Evolutionary conservation across 2,329 filamentous ascomycete genomes (phyloP).

Genomic region (Ampelomyces quisqualis): DNA sequence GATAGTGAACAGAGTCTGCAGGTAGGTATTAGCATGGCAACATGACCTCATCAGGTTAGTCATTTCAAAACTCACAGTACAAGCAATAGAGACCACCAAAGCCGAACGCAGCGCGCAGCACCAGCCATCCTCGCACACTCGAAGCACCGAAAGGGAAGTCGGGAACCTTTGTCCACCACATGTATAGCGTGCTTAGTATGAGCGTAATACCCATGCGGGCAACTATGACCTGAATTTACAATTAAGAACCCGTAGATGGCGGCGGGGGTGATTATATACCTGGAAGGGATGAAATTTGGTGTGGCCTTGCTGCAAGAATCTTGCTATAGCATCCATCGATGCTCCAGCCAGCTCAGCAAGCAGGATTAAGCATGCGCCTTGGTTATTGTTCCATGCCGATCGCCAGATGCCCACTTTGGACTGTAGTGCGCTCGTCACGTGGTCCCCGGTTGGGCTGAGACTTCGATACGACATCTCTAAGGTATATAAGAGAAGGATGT

Average conservation of each 20-base stretch:
- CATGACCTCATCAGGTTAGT: background rate
- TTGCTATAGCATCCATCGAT: constrained; percentile 15
- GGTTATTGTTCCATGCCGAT: constrained; percentile 12
- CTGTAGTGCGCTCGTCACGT: background rate
- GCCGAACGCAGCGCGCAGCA: constrained; percentile 14
- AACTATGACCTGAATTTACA: constrained; percentile 64
- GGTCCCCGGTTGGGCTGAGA: background rate
- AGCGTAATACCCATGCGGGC: constrained; percentile 71
- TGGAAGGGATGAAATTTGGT: constrained; percentile 15
- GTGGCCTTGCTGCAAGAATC: constrained; percentile 13
- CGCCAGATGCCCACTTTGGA: constrained; percentile 7
- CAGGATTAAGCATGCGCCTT: constrained; percentile 14
- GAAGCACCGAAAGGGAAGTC: constrained; percentile 16
- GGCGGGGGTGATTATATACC: background rate
- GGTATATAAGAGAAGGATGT: no score
- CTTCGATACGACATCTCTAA: constrained; percentile 1
- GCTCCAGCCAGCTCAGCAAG: constrained; percentile 10
- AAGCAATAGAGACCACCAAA: constrained; percentile 19
- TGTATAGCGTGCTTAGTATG: constrained; percentile 65
- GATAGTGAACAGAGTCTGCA: constrained; percentile 64
- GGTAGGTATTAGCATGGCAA: constrained; percentile 49
- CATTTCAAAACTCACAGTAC: constrained; percentile 13
- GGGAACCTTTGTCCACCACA: constrained; percentile 59
- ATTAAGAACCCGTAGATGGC: background rate
- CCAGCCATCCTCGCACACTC: constrained; percentile 12